These are phyloP conservation scores for Adansonia gregorii DNA, from an alignment of 441 rosid genomes.

Conservation along the genomic window DNA sequence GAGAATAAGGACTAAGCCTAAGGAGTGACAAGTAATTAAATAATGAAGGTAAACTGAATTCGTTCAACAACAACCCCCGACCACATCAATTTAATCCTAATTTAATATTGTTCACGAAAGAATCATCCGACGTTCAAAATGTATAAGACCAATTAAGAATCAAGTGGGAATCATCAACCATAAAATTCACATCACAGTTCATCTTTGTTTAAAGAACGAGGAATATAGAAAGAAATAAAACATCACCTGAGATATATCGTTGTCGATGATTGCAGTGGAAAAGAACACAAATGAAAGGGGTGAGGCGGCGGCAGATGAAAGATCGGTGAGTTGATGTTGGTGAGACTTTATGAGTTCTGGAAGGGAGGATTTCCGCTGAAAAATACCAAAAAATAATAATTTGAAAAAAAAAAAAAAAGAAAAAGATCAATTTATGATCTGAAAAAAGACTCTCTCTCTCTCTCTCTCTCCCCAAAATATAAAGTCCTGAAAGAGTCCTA, in stretches of 20 bases:
- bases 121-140: background rate
- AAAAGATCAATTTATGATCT: background rate
- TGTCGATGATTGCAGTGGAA: constrained; percentile 7
- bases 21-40: background rate
- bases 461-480: too few relatives aligned
- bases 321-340: background rate
- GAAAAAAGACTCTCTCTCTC: background rate
- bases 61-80: background rate
- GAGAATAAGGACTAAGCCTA: background rate
- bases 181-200: background rate
- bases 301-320: background rate
- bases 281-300: background rate
- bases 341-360: background rate
- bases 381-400: too few relatives aligned
- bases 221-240: background rate
- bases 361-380: background rate
- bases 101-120: background rate
- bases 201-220: too few relatives aligned
- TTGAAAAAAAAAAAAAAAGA: background rate
- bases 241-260: constrained; percentile 3
- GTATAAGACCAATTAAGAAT: background rate
- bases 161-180: background rate
- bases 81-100: background rate
- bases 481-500: background rate
- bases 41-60: background rate